Base-by-base conservation (phyloP, 179 eudicot species). In the Corrigiola litoralis region DNA sequence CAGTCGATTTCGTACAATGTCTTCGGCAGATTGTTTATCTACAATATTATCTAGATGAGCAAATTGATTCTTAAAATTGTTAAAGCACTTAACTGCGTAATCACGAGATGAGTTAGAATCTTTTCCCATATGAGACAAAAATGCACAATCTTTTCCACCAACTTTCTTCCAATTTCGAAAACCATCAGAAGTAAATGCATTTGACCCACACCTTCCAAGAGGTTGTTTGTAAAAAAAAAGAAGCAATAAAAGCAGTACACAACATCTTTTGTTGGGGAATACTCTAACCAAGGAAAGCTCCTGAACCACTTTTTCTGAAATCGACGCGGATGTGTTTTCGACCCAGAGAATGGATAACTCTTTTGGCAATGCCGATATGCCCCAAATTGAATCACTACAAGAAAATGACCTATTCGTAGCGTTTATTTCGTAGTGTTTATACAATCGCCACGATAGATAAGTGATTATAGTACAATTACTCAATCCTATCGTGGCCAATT, bases 141-240 rank as follows among this genome's bases (percentile, higher is more conserved):
- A 23, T 6, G 25, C 32, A 12, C 62, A 37, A 9, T 58, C 6
- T 58, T 58, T 58, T 32, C 29, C 49, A 8, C 47, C 5, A 7
- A 58, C 62, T 3, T 37, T 58, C 47, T 58, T 58, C 62, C 46
- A 58, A 38, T 37, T 58, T 58, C 6, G 16, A 21, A 58, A 58
- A 0, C 62, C 47, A 11, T 0, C n/a, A 33, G 5, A 1, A 12
- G 27, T 37, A 18, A 58, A 58, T 23, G 4, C 6, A 17, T 58
- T 11, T 21, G 33, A 38, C 1, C 24, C 17, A 8, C 6, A 29
- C 12, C 47, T 21, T 37, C 63, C 49, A 45, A 42, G 6, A 11
- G 46, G 18, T n/a, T n/a, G n/a, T 58, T 58, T 7, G 21, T 40
- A 9, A 21, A 21, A 13, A 37, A 58, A 36, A 37, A 32, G 37